These are phyloP conservation scores for Calonectria leucothoes DNA, from an alignment of 2,329 filamentous ascomycete species.

Conservation along the genomic window DNA sequence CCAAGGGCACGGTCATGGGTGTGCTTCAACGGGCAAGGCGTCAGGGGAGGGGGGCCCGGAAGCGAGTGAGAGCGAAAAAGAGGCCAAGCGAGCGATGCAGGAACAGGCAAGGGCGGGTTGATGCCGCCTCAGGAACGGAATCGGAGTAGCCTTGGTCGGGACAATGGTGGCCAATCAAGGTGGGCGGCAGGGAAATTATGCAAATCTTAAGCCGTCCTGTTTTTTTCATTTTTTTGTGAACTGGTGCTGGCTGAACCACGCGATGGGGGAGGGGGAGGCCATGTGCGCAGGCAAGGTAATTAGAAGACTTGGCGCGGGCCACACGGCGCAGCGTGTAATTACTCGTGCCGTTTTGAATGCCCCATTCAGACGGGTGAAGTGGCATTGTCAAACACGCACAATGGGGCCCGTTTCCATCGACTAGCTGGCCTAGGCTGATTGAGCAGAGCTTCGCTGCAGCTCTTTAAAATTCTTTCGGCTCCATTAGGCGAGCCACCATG, in stretches of 20 bases:
- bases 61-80: background rate
- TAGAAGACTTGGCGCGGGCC: conserved; percentile 5
- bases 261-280: conserved; percentile 6
- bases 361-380: background rate
- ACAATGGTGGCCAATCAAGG: conserved; percentile 26
- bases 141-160: conserved; percentile 25
- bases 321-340: conserved; percentile 5
- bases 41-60: conserved; percentile 24
- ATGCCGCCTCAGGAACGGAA: conserved; percentile 22
- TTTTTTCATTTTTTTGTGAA: conserved; percentile 17
- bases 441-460: conserved; percentile 2
- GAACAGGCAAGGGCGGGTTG: conserved; percentile 23
- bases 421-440: conserved; percentile 9
- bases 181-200: conserved; percentile 39
- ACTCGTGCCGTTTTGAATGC: background rate
- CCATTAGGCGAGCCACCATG: background rate
- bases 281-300: conserved; percentile 1
- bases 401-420: background rate
- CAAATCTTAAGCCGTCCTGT: conserved; percentile 43
- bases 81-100: conserved; percentile 29
- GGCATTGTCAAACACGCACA: conserved; percentile 1
- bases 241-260: conserved; percentile 1
- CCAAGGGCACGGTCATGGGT: conserved; percentile 18
- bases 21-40: conserved; percentile 27
- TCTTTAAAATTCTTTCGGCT: background rate